These are phyloP conservation scores for Aspergillus latus DNA, from an alignment of 2,329 filamentous ascomycete species.

Conservation along the genomic window DNA sequence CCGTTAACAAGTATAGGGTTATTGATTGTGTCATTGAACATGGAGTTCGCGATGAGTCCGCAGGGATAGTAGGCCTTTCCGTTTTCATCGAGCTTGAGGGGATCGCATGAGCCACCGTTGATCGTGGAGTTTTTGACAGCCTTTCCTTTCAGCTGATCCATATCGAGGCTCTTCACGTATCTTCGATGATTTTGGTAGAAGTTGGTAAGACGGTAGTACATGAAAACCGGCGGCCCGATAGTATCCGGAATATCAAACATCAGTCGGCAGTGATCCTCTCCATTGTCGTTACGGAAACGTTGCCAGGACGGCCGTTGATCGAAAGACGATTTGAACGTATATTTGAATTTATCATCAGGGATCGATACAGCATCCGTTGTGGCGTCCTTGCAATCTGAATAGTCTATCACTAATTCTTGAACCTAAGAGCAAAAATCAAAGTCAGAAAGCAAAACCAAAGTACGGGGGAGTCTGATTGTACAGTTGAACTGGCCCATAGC, in stretches of 20 bases:
- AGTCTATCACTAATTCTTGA: slow-evolving; percentile 87
- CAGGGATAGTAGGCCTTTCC: slow-evolving; percentile 85
- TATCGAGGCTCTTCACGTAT: slow-evolving; percentile 87
- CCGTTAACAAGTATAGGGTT: slow-evolving; percentile 59
- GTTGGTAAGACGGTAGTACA: slow-evolving; percentile 95
- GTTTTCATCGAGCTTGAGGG: slow-evolving; percentile 60
- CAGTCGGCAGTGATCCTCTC: slow-evolving; percentile 64
- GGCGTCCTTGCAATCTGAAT: slow-evolving; percentile 71
- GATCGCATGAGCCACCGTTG: slow-evolving; percentile 69
- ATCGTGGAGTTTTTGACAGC: slow-evolving; percentile 62
- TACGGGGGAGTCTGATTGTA: slow-evolving; percentile 41
- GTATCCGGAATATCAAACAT: slow-evolving; percentile 76
- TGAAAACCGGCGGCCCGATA: slow-evolving; percentile 76
- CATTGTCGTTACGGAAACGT: slow-evolving; percentile 24
- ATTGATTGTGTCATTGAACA: slow-evolving; percentile 90
- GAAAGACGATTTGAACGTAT: slow-evolving; percentile 68
- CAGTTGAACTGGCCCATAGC: slow-evolving; percentile 79
- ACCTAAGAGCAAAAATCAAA: slow-evolving; percentile 58
- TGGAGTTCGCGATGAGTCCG: slow-evolving; percentile 91
- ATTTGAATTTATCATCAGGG: slow-evolving; percentile 53
- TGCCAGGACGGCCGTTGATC: slow-evolving; percentile 35
- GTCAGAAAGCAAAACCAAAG: neutral
- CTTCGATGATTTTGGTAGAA: slow-evolving; percentile 99
- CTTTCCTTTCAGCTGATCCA: slow-evolving; percentile 76
- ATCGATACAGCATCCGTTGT: slow-evolving; percentile 51